phyloP scores from a whole-genome alignment of 2,329 filamentous ascomycete genomes.

The Sporothrix humicola region DNA sequence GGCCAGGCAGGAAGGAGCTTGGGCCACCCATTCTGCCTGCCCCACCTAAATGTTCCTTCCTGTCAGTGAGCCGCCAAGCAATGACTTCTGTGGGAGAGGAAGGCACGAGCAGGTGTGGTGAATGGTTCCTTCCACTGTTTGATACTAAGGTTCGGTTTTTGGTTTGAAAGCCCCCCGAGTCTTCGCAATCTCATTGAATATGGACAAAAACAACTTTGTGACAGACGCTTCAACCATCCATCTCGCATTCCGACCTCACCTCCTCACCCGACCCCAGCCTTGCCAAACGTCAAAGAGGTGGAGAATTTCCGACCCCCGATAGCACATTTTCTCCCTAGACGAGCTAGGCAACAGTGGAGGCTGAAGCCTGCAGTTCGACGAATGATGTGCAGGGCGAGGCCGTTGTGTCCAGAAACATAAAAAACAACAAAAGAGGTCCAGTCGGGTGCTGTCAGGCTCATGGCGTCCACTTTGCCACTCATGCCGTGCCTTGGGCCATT shows the following conservation, averaged over 20 bases:
- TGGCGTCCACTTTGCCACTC: background rate
- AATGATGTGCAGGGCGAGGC: background rate
- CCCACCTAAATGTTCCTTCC: background rate
- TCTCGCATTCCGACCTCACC: background rate
- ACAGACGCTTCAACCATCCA: background rate
- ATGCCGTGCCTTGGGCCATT: background rate
- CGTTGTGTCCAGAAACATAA: background rate
- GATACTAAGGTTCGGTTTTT: too few relatives aligned
- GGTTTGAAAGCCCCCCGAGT: too few relatives aligned
- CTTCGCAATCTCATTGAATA: too few relatives aligned
- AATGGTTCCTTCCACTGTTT: background rate
- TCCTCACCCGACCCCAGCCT: constrained; percentile 2
- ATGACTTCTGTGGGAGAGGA: background rate
- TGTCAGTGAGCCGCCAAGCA: background rate
- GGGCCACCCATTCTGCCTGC: constrained; percentile 16
- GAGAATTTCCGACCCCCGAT: background rate
- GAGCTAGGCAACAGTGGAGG: constrained; percentile 28
- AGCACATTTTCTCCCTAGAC: too few relatives aligned
- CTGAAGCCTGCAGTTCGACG: background rate
- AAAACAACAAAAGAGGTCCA: background rate
- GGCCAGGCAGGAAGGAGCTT: constrained; percentile 22
- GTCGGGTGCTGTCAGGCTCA: too few relatives aligned
- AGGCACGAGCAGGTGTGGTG: background rate
- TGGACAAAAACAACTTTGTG: too few relatives aligned
- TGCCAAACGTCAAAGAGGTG: background rate